Evolutionary conservation across 176 grass and related monocot species (phyloP), one percentile per base, ranked within the genome.

Genomic region (Bothriochloa decipiens): DNA sequence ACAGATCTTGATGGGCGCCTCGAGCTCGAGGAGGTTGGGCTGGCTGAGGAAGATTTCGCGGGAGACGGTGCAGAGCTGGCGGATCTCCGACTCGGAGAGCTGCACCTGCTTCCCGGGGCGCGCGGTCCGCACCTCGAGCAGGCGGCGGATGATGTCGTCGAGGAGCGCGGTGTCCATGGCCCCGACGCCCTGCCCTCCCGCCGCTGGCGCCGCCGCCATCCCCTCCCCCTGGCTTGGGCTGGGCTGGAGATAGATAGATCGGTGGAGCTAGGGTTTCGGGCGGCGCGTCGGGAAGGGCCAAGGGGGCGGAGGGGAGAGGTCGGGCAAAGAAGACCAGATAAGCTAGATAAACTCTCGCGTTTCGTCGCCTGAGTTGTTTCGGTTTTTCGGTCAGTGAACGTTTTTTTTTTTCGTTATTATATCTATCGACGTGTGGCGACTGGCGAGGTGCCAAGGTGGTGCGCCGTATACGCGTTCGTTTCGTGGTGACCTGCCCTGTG

Each of bases 1-100:
- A 68, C 94, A 94, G 85, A 97, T 97, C 86, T 97, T 97, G 77
- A 97, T 97, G 70, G 94, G 94, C 11, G 94, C 94, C 84, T 94
- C 94, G 8, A 97, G 92, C 89, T 97, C 94, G 23, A 97, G 90
- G 62, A 97, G 91, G 74, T 94, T 97, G 66, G 92, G 92, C 75
- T 97, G 95, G 81, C 78, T 47, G 74, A 97, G 88, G 90, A 97
- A 94, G 82, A 97, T 97, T 17, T 92, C 88, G 52, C 95, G 90
- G 69, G 95, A 94, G 67, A 82, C 75, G 72, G 33, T 79, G 88
- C 95, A 97, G 42, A 97, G 92, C 75, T 91, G 92, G 20, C 89
- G 92, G 88, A 97, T 94, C 88, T 97, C 95, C 77, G 88, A 77
- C 88, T 97, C 92, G 41, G 88, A 87, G 60, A 97, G 86, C 82